Percentiles rank a stretch among this genome's conserved stretches.
phyloP scores from a whole-genome alignment of 306 rosid species.

The Vigna hirtella region DNA sequence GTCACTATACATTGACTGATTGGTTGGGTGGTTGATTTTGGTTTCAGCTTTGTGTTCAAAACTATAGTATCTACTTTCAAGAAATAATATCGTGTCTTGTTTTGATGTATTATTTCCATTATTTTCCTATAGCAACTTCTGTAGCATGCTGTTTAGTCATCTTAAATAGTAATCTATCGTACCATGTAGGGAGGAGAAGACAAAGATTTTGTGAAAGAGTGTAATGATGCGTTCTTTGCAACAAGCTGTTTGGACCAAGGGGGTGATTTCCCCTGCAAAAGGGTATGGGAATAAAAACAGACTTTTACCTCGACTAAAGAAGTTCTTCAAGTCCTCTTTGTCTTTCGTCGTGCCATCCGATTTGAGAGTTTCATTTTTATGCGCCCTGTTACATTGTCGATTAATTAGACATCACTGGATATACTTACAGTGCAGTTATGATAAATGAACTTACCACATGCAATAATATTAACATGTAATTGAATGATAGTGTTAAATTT shows the following conservation, averaged over 20 bases:
- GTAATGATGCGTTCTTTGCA: slow-evolving; percentile 70
- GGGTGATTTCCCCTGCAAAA: slow-evolving; percentile 48
- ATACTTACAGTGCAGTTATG: background rate
- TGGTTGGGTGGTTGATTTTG: too few species aligned
- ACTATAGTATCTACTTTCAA: too few species aligned
- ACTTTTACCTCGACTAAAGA: slow-evolving; percentile 50
- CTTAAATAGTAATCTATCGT: background rate
- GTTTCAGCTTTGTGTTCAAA: too few species aligned
- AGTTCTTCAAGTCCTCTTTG: slow-evolving; percentile 49
- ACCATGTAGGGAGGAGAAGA: background rate
- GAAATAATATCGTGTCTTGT: too few species aligned
- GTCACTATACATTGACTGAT: too few species aligned
- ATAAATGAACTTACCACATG: background rate
- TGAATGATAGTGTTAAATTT: background rate
- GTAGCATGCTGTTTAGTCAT: too few species aligned
- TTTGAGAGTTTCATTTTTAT: background rate
- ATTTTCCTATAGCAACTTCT: too few species aligned
- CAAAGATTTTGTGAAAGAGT: slow-evolving; percentile 53
- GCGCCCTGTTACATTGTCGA: background rate
- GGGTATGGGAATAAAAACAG: slow-evolving; percentile 41
- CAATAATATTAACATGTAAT: background rate
- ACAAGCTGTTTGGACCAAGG: slow-evolving; percentile 61
- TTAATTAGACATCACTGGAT: background rate
- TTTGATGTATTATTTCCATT: too few species aligned
- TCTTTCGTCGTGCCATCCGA: slow-evolving; percentile 45